These are phyloP conservation scores for Sordaria brevicollis DNA, from an alignment of 495 filamentous ascomycete species.

Conservation along the genomic window DNA sequence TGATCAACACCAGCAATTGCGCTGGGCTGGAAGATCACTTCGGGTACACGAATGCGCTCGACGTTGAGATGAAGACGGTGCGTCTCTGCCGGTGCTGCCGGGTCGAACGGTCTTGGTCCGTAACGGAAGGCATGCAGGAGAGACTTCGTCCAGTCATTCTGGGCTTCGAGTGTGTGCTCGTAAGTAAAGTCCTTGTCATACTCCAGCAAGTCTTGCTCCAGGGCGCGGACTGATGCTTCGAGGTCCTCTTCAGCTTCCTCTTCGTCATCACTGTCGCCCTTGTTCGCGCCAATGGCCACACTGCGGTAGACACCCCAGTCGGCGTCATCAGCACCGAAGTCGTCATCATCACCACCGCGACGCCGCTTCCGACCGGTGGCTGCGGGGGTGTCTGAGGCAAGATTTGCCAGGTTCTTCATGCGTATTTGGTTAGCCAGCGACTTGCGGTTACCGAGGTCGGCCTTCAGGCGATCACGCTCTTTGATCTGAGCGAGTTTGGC, in stretches of 20 bases:
- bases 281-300: slow-evolving; percentile 63
- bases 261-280: slow-evolving; percentile 55
- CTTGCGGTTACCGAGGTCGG: slow-evolving; percentile 89
- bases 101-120: slow-evolving; percentile 78
- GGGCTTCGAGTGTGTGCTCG: slow-evolving; percentile 80
- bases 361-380: slow-evolving; percentile 63
- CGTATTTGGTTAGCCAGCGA: slow-evolving; percentile 90
- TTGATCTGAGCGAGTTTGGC: slow-evolving; percentile 74
- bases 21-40: slow-evolving; percentile 89
- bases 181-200: slow-evolving; percentile 85
- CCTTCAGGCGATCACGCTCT: slow-evolving; percentile 82
- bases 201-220: slow-evolving; percentile 76
- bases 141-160: slow-evolving; percentile 87
- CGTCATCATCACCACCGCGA: slow-evolving; percentile 69
- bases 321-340: slow-evolving; percentile 92
- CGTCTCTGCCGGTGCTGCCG: slow-evolving; percentile 65
- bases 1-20: slow-evolving; percentile 89
- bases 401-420: slow-evolving; percentile 96
- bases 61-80: slow-evolving; percentile 93
- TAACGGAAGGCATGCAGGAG: slow-evolving; percentile 81
- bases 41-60: slow-evolving; percentile 90
- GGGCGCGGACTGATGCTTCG: slow-evolving; percentile 51
- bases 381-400: slow-evolving; percentile 77
- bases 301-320: slow-evolving; percentile 95
- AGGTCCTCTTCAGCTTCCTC: slow-evolving; percentile 88